Evolutionary conservation across 2,329 filamentous ascomycete species (phyloP).

Genomic region (Ceratocystis huliohia): DNA sequence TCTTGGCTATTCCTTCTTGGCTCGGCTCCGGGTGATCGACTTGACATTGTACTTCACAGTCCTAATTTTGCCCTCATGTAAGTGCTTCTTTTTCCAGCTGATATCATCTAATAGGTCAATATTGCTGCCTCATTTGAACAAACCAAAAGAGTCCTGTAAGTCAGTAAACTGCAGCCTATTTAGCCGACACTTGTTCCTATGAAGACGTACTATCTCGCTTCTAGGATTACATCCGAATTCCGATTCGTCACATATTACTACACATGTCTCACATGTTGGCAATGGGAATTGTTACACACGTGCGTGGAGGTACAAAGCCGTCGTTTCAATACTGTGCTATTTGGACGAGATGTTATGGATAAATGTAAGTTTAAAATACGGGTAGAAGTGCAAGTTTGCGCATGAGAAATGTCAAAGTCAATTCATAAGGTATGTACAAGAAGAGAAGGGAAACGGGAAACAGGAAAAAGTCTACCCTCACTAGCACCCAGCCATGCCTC

Average conservation of each 20-base stretch:
- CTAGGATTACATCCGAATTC: neutral
- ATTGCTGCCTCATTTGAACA: neutral
- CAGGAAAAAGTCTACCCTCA: neutral
- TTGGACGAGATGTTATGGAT: neutral
- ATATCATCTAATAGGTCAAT: neutral
- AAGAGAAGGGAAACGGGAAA: neutral
- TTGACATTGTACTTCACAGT: neutral
- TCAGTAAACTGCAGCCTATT: neutral
- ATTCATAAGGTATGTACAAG: conserved; percentile 1
- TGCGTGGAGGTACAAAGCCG: neutral
- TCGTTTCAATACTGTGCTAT: neutral
- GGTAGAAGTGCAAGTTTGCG: neutral
- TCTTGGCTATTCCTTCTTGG: neutral
- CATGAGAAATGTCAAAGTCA: neutral
- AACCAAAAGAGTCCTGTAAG: neutral
- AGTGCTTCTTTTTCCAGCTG: neutral
- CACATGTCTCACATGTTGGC: neutral
- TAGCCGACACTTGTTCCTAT: neutral
- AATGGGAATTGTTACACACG: neutral
- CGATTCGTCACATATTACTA: neutral
- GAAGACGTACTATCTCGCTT: neutral
- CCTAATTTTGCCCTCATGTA: neutral
- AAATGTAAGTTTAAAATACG: neutral
- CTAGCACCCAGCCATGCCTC: neutral
- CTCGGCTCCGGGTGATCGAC: neutral